Evolutionary conservation across 2,329 filamentous ascomycete genomes (phyloP).

Genomic region (Ascocoryne sarcoides): DNA sequence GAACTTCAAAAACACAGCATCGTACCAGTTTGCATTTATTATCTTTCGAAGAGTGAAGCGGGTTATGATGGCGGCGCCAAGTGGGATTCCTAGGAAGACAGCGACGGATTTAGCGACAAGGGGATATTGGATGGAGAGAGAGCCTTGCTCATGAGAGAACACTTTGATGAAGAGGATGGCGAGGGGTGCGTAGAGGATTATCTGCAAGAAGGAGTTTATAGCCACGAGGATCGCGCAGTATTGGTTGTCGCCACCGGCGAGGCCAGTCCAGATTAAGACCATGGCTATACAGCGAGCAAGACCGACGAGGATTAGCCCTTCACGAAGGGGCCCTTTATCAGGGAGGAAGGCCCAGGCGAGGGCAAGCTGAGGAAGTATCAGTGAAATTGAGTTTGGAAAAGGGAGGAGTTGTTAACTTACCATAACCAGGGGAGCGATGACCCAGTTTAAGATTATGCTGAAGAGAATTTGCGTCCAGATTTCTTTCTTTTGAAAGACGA

Average conservation of each 20-base stretch:
- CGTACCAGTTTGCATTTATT: constrained; percentile 52
- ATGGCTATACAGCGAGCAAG: constrained; percentile 83
- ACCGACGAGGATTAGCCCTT: constrained; percentile 73
- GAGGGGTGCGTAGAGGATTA: constrained; percentile 63
- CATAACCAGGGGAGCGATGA: constrained; percentile 76
- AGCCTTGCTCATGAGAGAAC: constrained; percentile 44
- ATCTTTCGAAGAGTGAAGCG: constrained; percentile 51
- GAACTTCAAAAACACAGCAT: constrained; percentile 59
- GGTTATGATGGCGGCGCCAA: constrained; percentile 71
- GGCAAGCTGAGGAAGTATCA: constrained; percentile 33
- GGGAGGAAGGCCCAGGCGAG: constrained; percentile 62
- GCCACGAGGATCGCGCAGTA: constrained; percentile 79
- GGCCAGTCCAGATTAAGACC: constrained; percentile 63
- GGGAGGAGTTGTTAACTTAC: constrained; percentile 9
- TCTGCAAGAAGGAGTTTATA: constrained; percentile 66
- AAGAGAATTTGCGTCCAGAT: constrained; percentile 77
- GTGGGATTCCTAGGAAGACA: constrained; percentile 76
- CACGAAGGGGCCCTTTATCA: constrained; percentile 46
- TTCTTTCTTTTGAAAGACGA: constrained; percentile 48
- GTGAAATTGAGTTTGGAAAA: not conserved
- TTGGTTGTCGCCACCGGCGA: constrained; percentile 68
- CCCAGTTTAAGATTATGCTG: constrained; percentile 72
- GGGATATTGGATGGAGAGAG: constrained; percentile 45
- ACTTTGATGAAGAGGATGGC: constrained; percentile 58
- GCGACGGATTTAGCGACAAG: constrained; percentile 72